A percentile compares a stretch with the other conserved stretches of the same genome.
These are phyloP conservation scores for Psilocybe mexicana DNA, from an alignment of 1,284 basidiomycete species.

Conservation along the genomic window DNA sequence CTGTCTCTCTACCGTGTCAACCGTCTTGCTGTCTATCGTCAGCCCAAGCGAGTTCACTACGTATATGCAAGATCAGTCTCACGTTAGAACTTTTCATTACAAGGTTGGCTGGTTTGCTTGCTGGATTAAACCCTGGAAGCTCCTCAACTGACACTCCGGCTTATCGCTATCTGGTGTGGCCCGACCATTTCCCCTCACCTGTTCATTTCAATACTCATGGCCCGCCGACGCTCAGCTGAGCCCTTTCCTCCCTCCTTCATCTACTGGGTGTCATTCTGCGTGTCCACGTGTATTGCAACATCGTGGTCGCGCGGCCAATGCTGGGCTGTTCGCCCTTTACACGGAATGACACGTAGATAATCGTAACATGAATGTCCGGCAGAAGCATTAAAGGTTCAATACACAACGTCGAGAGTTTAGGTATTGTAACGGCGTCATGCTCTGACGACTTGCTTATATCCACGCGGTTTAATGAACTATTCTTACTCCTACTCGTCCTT, in stretches of 20 bases:
- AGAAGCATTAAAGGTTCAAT: not conserved
- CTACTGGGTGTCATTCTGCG: not conserved
- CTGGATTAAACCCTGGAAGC: conserved; percentile 5
- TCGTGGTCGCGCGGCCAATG: not conserved
- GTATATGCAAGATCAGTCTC: not conserved
- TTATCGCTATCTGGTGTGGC: not conserved
- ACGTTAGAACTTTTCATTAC: not conserved
- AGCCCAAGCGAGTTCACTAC: too few species aligned
- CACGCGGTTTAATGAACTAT: conserved; percentile 11
- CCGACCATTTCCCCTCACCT: not conserved
- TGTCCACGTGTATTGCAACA: conserved; percentile 10
- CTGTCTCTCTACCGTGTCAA: not conserved
- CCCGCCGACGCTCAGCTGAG: conserved; percentile 1
- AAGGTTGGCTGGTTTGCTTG: not conserved
- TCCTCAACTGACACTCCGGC: not conserved
- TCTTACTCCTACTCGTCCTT: conserved; percentile 2
- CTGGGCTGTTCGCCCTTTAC: not conserved
- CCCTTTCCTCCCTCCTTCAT: not conserved
- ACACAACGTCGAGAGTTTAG: not conserved
- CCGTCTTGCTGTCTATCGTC: not conserved
- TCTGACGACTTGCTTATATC: not conserved
- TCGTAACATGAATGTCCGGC: conserved; percentile 1
- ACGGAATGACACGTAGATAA: conserved; percentile 9
- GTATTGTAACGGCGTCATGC: not conserved
- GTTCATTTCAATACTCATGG: not conserved